Percentiles rank a stretch among this genome's conserved stretches.
phyloP scores from a whole-genome alignment of 2,329 filamentous ascomycete genomes.

The Fusarium sulawesiense region DNA sequence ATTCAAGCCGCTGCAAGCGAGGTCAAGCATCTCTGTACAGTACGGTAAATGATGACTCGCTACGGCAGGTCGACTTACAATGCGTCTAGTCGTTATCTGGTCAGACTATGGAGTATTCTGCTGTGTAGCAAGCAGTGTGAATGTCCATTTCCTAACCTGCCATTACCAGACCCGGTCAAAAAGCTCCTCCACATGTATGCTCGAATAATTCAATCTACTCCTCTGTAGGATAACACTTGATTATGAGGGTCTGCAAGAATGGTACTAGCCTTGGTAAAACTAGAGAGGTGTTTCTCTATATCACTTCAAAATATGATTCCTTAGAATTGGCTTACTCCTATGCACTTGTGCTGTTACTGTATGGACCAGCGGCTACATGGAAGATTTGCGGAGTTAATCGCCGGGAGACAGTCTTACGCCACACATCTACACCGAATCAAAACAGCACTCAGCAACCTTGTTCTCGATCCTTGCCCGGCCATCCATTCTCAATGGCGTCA shows the following conservation, averaged over 20 bases:
- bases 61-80: not conserved
- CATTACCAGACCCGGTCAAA: not conserved
- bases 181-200: not conserved
- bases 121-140: conserved; percentile 6
- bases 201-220: not conserved
- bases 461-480: not conserved
- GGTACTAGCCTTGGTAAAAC: not conserved
- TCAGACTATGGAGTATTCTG: not conserved
- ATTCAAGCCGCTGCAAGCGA: conserved; percentile 43
- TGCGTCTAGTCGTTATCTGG: not conserved
- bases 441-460: not conserved
- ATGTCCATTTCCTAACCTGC: not conserved
- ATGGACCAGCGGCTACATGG: not conserved
- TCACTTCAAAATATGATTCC: not conserved
- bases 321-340: not conserved
- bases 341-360: not conserved
- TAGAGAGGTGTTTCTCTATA: not conserved
- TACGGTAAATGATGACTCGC: not conserved
- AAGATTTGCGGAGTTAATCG: conserved; percentile 19
- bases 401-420: conserved; percentile 13
- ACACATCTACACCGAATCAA: not conserved
- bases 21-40: conserved; percentile 5
- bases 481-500: conserved; percentile 18
- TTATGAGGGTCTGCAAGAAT: not conserved
- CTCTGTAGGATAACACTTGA: not conserved